These are phyloP conservation scores for Coniochaeta pulveracea DNA, from an alignment of 2,329 filamentous ascomycete genomes.

Conservation along the genomic window DNA sequence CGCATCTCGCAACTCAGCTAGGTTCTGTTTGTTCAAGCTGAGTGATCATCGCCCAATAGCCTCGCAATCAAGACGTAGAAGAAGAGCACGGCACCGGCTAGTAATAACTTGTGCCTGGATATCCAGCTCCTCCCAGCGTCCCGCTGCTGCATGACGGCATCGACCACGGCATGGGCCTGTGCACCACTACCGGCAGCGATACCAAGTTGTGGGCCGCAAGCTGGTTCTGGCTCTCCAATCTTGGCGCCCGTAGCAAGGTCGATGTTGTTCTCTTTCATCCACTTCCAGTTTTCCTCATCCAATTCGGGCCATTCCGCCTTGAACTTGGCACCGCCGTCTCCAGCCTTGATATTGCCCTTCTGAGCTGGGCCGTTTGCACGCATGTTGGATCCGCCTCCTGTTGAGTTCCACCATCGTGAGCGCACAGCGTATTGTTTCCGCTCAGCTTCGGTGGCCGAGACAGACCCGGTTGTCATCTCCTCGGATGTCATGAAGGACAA, in stretches of 20 bases:
- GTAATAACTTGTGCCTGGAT: conserved; percentile 64
- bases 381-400: conserved; percentile 66
- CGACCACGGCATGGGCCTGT: conserved; percentile 62
- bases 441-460: conserved; percentile 67
- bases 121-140: conserved; percentile 78
- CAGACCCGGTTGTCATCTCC: conserved; percentile 93
- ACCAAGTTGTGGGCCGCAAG: conserved; percentile 42
- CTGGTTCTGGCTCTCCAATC: conserved; percentile 25
- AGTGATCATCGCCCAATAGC: conserved; percentile 40
- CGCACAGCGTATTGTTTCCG: conserved; percentile 65
- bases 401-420: conserved; percentile 94
- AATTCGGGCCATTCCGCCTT: conserved; percentile 79
- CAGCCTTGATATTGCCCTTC: conserved; percentile 78
- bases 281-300: conserved; percentile 81
- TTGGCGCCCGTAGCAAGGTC: conserved; percentile 65
- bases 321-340: conserved; percentile 89
- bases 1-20: no score
- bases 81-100: conserved; percentile 61
- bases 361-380: conserved; percentile 37
- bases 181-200: conserved; percentile 51
- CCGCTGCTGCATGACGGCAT: conserved; percentile 62
- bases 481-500: conserved; percentile 97
- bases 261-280: conserved; percentile 77
- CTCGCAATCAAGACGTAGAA: conserved; percentile 75
- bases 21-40: conserved; percentile 22